Percentiles rank a stretch among this genome's conserved stretches.
These are phyloP conservation scores for Coprinopsis sp. DNA, from an alignment of 768 basidiomycete species.

Conservation along the genomic window DNA sequence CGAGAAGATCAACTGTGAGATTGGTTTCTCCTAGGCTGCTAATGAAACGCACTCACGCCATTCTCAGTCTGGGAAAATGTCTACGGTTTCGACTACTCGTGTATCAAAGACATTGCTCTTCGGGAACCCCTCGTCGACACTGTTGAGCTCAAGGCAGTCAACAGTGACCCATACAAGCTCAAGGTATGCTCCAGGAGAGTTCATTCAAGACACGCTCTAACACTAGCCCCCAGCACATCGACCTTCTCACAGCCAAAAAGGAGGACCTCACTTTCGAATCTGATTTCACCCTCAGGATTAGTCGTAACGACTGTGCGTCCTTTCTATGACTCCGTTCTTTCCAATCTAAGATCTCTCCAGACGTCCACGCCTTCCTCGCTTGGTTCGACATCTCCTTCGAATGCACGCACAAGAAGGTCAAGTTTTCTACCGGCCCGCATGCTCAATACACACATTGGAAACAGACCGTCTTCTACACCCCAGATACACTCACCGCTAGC, in stretches of 20 bases:
- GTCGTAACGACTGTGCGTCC: slow-evolving; percentile 86
- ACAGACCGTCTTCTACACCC: slow-evolving; percentile 98
- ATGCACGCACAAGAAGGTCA: slow-evolving; percentile 91
- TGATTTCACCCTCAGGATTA: slow-evolving; percentile 75
- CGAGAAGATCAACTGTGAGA: slow-evolving; percentile 96
- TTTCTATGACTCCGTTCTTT: not conserved
- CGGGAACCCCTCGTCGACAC: slow-evolving; percentile 97
- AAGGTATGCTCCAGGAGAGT: slow-evolving; percentile 48
- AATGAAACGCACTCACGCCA: not conserved
- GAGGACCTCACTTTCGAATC: slow-evolving; percentile 88
- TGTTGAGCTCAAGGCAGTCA: slow-evolving; percentile 95
- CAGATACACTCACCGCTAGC: slow-evolving; percentile 62
- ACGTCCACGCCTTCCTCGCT: slow-evolving; percentile 95
- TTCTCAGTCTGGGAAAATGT: slow-evolving; percentile 98
- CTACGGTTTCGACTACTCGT: slow-evolving; percentile 98
- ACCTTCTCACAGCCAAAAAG: slow-evolving; percentile 88
- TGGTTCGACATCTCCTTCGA: slow-evolving; percentile 99
- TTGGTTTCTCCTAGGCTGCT: not conserved
- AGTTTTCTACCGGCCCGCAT: slow-evolving; percentile 97
- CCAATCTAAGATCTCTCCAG: slow-evolving; percentile 34
- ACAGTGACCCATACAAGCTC: slow-evolving; percentile 85
- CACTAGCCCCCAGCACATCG: slow-evolving; percentile 58
- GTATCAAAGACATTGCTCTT: slow-evolving; percentile 98
- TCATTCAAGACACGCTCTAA: not conserved
- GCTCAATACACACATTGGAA: slow-evolving; percentile 97